Evolutionary conservation across 176 grass and related monocot species (phyloP), one percentile per base, ranked within the genome.

Genomic region (Paspalum notatum): DNA sequence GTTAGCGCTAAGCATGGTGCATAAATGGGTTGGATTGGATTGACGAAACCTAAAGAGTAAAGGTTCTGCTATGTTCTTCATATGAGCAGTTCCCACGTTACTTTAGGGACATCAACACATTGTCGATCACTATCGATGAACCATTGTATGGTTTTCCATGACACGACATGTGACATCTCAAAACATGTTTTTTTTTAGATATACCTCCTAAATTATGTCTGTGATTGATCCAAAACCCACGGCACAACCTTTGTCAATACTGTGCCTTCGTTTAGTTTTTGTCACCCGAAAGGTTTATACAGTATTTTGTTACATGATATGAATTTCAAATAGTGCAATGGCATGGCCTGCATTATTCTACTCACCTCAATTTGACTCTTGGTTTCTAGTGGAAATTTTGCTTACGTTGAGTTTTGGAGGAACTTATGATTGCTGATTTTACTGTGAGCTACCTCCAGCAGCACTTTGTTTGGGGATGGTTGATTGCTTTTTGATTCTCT

Each of bases 11-110:
- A 9, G 2, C 46, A 12, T 43, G 15, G 70, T 52, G 24, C 14
- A 63, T 37, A 52, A 7, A 63, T 37, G 20, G 12, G 25, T 38
- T 61, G 12, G 12, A 39, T 38, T 61, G 12, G 45, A 41, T 8
- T 83, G 16, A 14, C 59, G 12, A 60, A 58, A 72, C 85, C 77
- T 85, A 91, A 67, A 78, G 71, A 73, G 82, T 77, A 68, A 91
- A 85, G 54, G 61, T 41, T 58, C 25, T 81, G 50, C 26, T 81
- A 55, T 66, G 41, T 46, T 87, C 8, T 77, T 57, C 58, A 54
- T 6, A 52, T 64, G 27, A 39, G 15, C 56, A 88, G 54, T 73
- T 49, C 40, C 65, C 41, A 51, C 13, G 60, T 79, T 82, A 70
- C 73, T 85, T 86, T 48, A 81, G 82, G 78, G 22, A 85, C 48